Conservation (phyloP, 2,329 filamentous ascomycete genomes). For the Talaromyces sp. region DNA sequence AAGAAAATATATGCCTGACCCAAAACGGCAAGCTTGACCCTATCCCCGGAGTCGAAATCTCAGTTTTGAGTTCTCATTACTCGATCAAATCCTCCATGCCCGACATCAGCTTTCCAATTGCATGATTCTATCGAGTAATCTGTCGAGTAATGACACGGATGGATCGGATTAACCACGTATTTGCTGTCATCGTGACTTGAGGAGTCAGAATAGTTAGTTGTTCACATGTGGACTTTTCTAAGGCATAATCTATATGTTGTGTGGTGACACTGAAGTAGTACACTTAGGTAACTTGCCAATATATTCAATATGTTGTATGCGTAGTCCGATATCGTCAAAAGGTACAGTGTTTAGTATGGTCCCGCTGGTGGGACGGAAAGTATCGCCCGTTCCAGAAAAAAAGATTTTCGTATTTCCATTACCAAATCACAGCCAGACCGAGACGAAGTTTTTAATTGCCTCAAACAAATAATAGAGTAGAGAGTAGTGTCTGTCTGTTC, state of each 20-base stretch:
- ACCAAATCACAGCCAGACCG: not conserved
- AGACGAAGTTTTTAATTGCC: not conserved
- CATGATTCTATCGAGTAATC: conserved; percentile 13
- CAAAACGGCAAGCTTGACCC: conserved; percentile 13
- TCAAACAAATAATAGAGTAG: too few relatives aligned
- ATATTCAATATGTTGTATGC: too few relatives aligned
- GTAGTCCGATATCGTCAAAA: conserved; percentile 6
- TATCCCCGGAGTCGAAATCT: conserved; percentile 7
- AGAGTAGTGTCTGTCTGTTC: too few relatives aligned
- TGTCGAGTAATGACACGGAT: conserved; percentile 9
- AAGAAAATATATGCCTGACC: not conserved
- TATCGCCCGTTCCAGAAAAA: not conserved
- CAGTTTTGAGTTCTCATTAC: conserved; percentile 8
- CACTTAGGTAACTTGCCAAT: too few relatives aligned
- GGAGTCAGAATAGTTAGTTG: too few relatives aligned
- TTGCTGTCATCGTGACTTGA: too few relatives aligned
- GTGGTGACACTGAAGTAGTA: too few relatives aligned
- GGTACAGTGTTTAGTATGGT: not conserved
- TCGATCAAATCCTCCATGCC: conserved; percentile 4
- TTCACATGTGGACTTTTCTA: too few relatives aligned
- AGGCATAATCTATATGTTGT: too few relatives aligned
- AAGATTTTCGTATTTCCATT: not conserved
- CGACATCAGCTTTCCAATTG: too few relatives aligned
- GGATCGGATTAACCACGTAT: too few relatives aligned
- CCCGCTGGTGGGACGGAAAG: not conserved